These are phyloP conservation scores for Gynandropsis gynandra DNA, from an alignment of 345 rosid species.

Conservation along the genomic window DNA sequence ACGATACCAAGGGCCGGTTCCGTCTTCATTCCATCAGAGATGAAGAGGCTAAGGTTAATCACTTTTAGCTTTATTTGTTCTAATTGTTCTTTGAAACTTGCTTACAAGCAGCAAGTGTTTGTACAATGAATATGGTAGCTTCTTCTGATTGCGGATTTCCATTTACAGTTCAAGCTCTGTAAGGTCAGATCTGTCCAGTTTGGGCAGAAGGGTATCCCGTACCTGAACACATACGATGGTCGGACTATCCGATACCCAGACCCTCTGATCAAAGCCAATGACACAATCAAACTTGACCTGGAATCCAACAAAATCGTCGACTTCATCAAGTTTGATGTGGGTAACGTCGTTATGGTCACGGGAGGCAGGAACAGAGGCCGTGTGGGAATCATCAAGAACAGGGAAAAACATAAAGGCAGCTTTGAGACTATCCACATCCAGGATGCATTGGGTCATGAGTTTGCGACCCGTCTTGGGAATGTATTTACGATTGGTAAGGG, in stretches of 20 bases:
- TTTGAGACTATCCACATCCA: conserved; percentile 61
- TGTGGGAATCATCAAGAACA: conserved; percentile 55
- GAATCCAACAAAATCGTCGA: conserved; percentile 34
- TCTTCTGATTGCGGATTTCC: no score
- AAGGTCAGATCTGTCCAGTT: conserved; percentile 47
- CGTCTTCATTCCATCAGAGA: conserved; percentile 42
- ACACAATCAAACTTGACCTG: conserved; percentile 54
- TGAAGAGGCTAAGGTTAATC: conserved; percentile 57
- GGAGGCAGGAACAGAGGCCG: conserved; percentile 70
- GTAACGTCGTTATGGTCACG: conserved; percentile 69
- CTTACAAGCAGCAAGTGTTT: no score
- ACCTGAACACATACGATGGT: conserved; percentile 53
- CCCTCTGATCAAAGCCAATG: conserved; percentile 59
- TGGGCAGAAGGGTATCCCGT: conserved; percentile 56
- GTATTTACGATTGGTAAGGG: conserved; percentile 59
- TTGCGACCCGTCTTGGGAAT: conserved; percentile 56
- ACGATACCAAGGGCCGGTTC: conserved; percentile 58
- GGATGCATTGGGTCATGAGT: conserved; percentile 42
- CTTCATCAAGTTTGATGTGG: conserved; percentile 63
- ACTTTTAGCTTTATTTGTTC: conserved; percentile 60
- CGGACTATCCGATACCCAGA: conserved; percentile 66
- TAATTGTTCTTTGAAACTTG: no score
- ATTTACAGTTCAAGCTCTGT: conserved; percentile 61
- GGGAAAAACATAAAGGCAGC: conserved; percentile 66
- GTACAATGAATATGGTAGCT: no score